These are phyloP conservation scores for Pythium monospermum DNA, from an alignment of 352 stramenopile species.

Conservation along the genomic window DNA sequence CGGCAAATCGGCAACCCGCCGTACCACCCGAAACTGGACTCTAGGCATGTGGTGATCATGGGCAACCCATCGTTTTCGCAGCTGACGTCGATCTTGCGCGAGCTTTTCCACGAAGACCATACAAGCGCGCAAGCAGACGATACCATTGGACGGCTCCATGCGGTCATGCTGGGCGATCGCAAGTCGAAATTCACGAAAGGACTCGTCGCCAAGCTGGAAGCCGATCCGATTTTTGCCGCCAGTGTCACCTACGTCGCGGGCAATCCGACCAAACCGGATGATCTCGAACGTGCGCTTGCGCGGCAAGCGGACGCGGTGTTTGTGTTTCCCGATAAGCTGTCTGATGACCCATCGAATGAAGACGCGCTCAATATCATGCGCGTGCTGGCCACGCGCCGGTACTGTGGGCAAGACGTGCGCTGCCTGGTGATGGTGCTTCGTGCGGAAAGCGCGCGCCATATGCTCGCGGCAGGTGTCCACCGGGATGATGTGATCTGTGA, in stretches of 20 bases:
- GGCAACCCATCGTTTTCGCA: conserved; percentile 83
- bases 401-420: conserved; percentile 57
- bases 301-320: conserved; percentile 65
- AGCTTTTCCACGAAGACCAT: conserved; percentile 89
- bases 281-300: conserved; percentile 64
- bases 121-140: conserved; percentile 29
- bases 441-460: conserved; percentile 70
- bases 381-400: conserved; percentile 62
- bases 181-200: conserved; percentile 70
- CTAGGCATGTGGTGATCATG: conserved; percentile 73
- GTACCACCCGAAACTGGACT: conserved; percentile 60
- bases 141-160: conserved; percentile 40
- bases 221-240: conserved; percentile 71
- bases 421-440: conserved; percentile 77
- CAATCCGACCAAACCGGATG: conserved; percentile 55
- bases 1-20: conserved; percentile 76
- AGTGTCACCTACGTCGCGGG: conserved; percentile 80
- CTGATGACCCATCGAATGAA: conserved; percentile 61
- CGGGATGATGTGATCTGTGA: conserved; percentile 83
- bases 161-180: conserved; percentile 63
- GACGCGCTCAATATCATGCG: conserved; percentile 85
- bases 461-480: conserved; percentile 70
- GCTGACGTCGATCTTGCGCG: conserved; percentile 72
- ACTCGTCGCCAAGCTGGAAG: conserved; percentile 66
- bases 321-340: conserved; percentile 82